Base-by-base conservation (phyloP, 2,329 filamentous ascomycete genomes). In the Neofusicoccum umdonicola region DNA sequence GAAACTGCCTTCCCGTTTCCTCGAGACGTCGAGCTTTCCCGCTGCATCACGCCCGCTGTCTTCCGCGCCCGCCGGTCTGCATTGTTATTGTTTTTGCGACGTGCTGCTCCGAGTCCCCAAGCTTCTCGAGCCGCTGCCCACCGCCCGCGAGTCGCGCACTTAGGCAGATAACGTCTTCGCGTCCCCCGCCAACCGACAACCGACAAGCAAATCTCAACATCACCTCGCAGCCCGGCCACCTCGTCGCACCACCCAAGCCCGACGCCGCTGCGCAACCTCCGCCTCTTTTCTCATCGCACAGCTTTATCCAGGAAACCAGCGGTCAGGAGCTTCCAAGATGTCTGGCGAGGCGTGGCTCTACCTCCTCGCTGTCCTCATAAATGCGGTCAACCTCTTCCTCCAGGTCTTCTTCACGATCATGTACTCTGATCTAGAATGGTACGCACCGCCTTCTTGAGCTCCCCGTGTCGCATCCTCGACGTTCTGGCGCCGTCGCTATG, bases 351-450 rank as follows among this genome's bases (percentile, higher is more conserved):
- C 93, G 79, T 97, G 95, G 95, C 85, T 99, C 79, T 99, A 96
- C 84, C 89, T 99, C 74, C 86, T 99, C 81, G 90, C 94, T 82
- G 96, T 99, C 81, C 87, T 99, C 79, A 96, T 99, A 85, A 99
- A 99, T 84, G 95, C 95, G 84, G 93, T 99, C 88, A 99, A 99
- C 85, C 87, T 99, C 76, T 99, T 99, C 82, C 87, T 99, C 65
- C 96, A 99, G 84, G 95, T 99, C 74, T 99, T 99, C 87, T 99
- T 99, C 84, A 99, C 95, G 66, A 99, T 99, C 78, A 99, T 99
- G 96, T 99, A 98, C 84, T 97, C 92, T 81, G 95, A 99, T 86
- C 83, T 99, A 75, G 95, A 99, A 90, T 99, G 95, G 93, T 96
- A 84, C 76, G 91, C 85, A 41, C n/a, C 34, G 19, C n/a, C n/a